Base-by-base conservation (phyloP, 2,329 filamentous ascomycete genomes). In the Talaromyces rugulosus region DNA sequence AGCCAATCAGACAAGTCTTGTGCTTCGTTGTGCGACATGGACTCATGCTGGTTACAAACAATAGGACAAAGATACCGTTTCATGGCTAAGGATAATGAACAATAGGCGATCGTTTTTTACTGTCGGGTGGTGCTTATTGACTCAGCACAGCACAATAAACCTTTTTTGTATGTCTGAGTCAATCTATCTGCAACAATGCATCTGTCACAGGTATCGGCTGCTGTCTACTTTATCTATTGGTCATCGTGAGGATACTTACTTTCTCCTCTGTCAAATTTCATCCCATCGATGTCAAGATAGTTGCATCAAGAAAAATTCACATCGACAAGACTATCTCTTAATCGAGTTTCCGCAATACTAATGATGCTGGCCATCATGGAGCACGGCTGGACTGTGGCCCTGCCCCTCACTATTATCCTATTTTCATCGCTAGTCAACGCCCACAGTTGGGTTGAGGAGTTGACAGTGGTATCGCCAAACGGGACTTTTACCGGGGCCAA, bases 361-460 rank as follows among this genome's bases (percentile, higher is more conserved):
- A 40, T 30, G 55, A 58, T 62, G 60, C 60, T 52, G 56, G 56
- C 40, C 63, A 64, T 58, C 56, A 63, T 62, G 59, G 5, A 31
- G 33, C 59, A 57, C 58, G 64, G 61, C 23, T 58, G 40, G 18
- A 52, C 34, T 52, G 51, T 62, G 61, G n/a, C 59, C 59, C 42
- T 60, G 62, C 34, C 59, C 40, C 53, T 42, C 58, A 60, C 55
- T 56, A 62, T 63, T 56, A 62, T 63, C 31, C 58, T 72, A 34
- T 60, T 77, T 47, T 64, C 69, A 53, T 62, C 72, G 6, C 65
- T 71, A 31, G 66, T 70, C 27, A 62, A 65, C 31, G 88, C 86
- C 40, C 94, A 97, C 77, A 89, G 87, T 18, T 97, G 93, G 93
- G 83, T 94, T 55, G 92, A 97, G 76, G 81, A 88, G 69, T 81